Evolutionary conservation across 768 basidiomycete genomes (phyloP), one percentile per base, ranked within the genome.

Genomic region (Lenzites betulinus): DNA sequence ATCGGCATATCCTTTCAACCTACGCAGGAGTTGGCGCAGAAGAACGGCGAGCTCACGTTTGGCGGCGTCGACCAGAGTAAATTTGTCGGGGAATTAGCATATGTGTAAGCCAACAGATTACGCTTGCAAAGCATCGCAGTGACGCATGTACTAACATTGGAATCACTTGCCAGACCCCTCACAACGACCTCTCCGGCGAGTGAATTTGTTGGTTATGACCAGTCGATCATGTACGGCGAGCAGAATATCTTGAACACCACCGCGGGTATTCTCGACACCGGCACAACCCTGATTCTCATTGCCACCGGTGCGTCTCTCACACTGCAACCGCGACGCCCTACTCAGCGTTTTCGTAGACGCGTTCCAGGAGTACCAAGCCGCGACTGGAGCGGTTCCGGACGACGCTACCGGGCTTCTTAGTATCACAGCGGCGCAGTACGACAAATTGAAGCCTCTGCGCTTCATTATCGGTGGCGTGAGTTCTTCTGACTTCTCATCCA

Each of bases 1-100:
- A 70, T 86, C 39, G 81, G 81, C 1, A 79, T 84, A 60, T 83
- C 76, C 39, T 85, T 79, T 63, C 66, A 70, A 26, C 84, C 83
- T 5, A 77, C 80, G 0, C 76, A 75, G 16, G 50, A 20, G 9
- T 0, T 33, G 35, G 44, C 39, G 2, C 16, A 36, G 0, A 36
- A 26, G 25, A 62, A 70, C 33, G 66, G 64, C 2, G 66, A 64
- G 36, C 53, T 71, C 13, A 67, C 67, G 0, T 67, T 68, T 50
- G 64, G 66, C 28, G 64, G 64, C 8, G 41, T 56, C 18, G 58
- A 67, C 25, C 28, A 15, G 7, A 42, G 44, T n/a, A 73, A 71
- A 42, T 72, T 55, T 58, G 66, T 54, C 0, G 71, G 70, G 4
- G 28, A 20, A 6, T 41, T 73, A 26, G 62, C 64, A 47, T 74